These are phyloP conservation scores for Clarireedia homoeocarpa DNA, from an alignment of 2,329 filamentous ascomycete genomes.

Conservation along the genomic window DNA sequence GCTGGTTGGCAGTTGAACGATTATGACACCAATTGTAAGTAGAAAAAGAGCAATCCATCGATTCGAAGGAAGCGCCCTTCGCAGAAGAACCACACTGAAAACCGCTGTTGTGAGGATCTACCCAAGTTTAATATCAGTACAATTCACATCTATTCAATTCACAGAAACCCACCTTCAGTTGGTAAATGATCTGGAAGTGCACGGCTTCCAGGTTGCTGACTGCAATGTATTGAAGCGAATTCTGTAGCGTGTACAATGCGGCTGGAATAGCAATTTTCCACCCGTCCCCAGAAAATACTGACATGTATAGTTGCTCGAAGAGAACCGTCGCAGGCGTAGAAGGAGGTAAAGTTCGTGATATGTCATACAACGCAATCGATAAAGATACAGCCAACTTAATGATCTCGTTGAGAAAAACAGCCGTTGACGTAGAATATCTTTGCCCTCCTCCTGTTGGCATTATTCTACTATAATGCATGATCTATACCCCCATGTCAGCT, in stretches of 20 bases:
- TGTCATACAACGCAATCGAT: conserved; percentile 81
- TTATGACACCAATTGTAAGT: conserved; percentile 71
- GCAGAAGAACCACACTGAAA: conserved; percentile 74
- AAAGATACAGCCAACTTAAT: conserved; percentile 83
- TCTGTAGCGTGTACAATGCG: conserved; percentile 81
- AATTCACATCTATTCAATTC: background rate
- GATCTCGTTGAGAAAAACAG: conserved; percentile 87
- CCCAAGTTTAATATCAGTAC: conserved; percentile 7
- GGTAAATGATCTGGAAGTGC: conserved; percentile 88
- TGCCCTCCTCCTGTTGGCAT: conserved; percentile 82
- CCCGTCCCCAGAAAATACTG: conserved; percentile 81
- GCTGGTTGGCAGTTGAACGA: conserved; percentile 71
- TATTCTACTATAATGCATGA: conserved; percentile 90
- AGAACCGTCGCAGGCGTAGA: conserved; percentile 74
- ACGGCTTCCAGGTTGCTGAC: conserved; percentile 87
- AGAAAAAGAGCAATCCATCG: conserved; percentile 77
- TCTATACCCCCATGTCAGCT: conserved; percentile 37
- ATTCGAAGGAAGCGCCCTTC: conserved; percentile 58
- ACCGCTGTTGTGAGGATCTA: conserved; percentile 80
- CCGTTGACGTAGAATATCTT: conserved; percentile 88
- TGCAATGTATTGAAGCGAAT: conserved; percentile 87
- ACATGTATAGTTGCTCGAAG: conserved; percentile 69
- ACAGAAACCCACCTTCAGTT: conserved; percentile 62
- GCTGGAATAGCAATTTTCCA: conserved; percentile 94
- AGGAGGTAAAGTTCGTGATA: conserved; percentile 67